Base-by-base conservation (phyloP, 2,329 filamentous ascomycete genomes). In the Stagonosporopsis cucurbitacearum region DNA sequence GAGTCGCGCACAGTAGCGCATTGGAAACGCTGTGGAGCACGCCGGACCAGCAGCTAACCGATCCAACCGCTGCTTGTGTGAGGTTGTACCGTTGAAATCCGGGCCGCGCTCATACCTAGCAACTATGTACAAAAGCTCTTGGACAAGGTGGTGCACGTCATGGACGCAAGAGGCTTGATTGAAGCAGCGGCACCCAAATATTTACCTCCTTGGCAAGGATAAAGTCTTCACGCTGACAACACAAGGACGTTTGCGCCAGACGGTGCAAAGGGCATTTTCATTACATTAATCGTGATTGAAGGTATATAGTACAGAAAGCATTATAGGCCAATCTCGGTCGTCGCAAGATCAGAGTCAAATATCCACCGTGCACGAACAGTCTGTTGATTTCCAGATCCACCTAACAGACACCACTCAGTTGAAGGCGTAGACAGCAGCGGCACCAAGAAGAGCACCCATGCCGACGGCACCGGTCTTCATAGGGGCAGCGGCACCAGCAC, bases 381-480 rank as follows among this genome's bases (percentile, higher is more conserved):
- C n/a, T 32, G 19, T 23, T 17, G 15, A 22, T 33, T 2, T n/a
- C 19, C 17, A 4, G 3, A 39, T 8, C 28, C 11, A 23, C 2
- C 11, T 3, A 7, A 26, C 13, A 12, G 17, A 6, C 9, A 15
- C 20, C 30, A n/a, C 25, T 56, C 66, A 68, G 50, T 66, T 54
- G 30, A 57, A 52, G 2, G 66, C 53, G 49, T 63, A 67, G 9
- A 62, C 74, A 37, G 78, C 79, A 43, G 76, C 80, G 36, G 73
- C 77, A 50, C 80, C 81, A 42, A 84, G 76, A 11, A 82, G 60
- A 2, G 79, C 81, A 32, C 76, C 80, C 30, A 77, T 75, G 37
- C 80, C 81, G 5, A 83, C 65, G 15, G 75, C 75, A 50, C 74
- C 77, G 28, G 75, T 79, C 32, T 69, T 67, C 48, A 70, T 69